Evolutionary conservation across 352 stramenopile species (phyloP), one percentile per base, ranked within the genome.

Genomic region (Phytophthora pinifolia): DNA sequence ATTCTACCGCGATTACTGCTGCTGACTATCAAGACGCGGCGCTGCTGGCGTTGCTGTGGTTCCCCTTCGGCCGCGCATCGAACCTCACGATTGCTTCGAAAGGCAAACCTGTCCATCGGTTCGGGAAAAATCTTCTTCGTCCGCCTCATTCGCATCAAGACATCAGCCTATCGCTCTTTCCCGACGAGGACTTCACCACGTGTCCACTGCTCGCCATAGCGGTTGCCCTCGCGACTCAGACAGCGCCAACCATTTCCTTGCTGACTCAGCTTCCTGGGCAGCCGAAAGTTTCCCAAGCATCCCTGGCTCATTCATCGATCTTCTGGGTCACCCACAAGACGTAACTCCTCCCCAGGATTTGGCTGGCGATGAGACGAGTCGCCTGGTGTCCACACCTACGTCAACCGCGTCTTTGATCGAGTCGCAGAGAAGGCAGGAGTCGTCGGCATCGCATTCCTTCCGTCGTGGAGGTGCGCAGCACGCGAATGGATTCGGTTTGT

Each of bases 401-500:
- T 20, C 54, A 2, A 39, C 58, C n/a, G 56, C 58, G 27, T 72
- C 10, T 53, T 63, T 1, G 32, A 55, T 12, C 41, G 46, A 15
- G 29, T 74, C 13, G 9, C 20, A 1, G 15, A 9, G 1, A 42
- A 18, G 0, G 48, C 46, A 18, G 62, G 54, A 25, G 54, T 72
- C 3, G 2, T 13, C 70, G 22, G 60, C 47, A 0, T 68, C 64
- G 0, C 55, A 77, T 27, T 70, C 55, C 0, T 77, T 72, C 27
- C 36, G 46, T 0, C 53, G 62, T 15, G 57, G 52, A 10, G 44
- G 53, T 17, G 63, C 29, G 0, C 43, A 68, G 33, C 53, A 65
- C 48, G 34, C 52, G 5, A 65, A 63, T 20, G 36, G 12, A 8
- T 27, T 27, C 12, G 15, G 9, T 4, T 18, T 58, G 27, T 18